Percentiles rank a stretch among this genome's conserved stretches.
Conservation (phyloP, 495 filamentous ascomycete genomes). For the Baudoinia panamericana region DNA sequence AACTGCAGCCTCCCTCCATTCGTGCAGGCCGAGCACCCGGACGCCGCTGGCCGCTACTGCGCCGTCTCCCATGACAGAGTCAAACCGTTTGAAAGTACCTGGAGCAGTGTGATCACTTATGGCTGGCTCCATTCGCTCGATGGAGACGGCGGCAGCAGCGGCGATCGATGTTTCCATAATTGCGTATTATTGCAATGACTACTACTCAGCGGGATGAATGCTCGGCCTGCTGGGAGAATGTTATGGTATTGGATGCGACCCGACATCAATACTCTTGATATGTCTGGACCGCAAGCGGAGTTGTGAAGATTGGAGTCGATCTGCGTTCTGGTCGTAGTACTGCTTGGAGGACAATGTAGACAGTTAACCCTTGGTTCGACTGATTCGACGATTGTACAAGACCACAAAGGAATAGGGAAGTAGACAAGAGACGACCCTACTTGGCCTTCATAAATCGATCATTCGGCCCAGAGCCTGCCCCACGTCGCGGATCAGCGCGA, state of each 20-base stretch:
- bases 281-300: background rate
- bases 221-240: slow-evolving; percentile 16
- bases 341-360: no score
- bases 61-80: slow-evolving; percentile 9
- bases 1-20: slow-evolving; percentile 52
- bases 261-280: slow-evolving; percentile 11
- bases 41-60: slow-evolving; percentile 29
- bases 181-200: slow-evolving; percentile 17
- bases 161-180: slow-evolving; percentile 29
- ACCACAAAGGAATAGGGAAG: no score
- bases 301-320: no score
- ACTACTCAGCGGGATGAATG: slow-evolving; percentile 19
- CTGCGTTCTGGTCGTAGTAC: no score
- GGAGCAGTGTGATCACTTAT: background rate
- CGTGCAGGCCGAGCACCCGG: slow-evolving; percentile 44
- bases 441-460: no score
- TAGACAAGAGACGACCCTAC: no score
- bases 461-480: no score
- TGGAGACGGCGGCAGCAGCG: slow-evolving; percentile 22
- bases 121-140: slow-evolving; percentile 16
- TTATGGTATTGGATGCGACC: slow-evolving; percentile 12
- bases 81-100: background rate
- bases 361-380: no score
- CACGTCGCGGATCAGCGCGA: no score
- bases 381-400: no score